A percentile compares a stretch with the other conserved stretches of the same genome.
These are phyloP conservation scores for Eucalyptus coolabah DNA, from an alignment of 345 rosid species.

Conservation along the genomic window DNA sequence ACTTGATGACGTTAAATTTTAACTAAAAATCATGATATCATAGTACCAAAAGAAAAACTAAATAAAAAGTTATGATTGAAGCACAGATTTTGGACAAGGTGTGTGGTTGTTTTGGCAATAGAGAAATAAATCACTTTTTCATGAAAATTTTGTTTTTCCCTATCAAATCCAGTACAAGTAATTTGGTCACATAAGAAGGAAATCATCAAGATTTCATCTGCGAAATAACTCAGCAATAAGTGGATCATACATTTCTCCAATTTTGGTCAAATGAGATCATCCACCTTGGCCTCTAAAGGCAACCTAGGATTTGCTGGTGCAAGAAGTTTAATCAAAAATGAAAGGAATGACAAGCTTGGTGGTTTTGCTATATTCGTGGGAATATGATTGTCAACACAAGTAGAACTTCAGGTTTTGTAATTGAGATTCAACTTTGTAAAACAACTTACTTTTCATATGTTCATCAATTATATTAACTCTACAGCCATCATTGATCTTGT, in stretches of 20 bases:
- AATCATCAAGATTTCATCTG: not conserved
- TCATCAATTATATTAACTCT: not conserved
- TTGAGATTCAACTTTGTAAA: not conserved
- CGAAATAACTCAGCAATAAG: not conserved
- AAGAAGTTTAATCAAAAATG: not conserved
- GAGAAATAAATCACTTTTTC: not conserved
- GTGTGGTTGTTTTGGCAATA: not conserved
- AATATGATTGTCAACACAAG: not conserved
- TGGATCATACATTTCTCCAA: not conserved
- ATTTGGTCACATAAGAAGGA: not conserved
- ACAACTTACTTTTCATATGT: not conserved
- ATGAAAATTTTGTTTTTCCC: not conserved
- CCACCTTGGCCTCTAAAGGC: not conserved
- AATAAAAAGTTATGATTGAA: not conserved
- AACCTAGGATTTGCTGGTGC: not conserved
- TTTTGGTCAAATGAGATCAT: not conserved
- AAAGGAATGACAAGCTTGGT: not conserved
- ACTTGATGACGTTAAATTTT: not conserved
- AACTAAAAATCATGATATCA: not conserved
- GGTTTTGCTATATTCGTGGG: not conserved
- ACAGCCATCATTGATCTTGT: not conserved
- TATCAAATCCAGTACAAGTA: not conserved
- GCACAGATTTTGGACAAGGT: not conserved
- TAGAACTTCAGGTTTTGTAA: not conserved
- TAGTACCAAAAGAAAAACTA: not conserved